Evolutionary conservation across 805 yeast genomes (phyloP).

Genomic region (Cyberlindnera xylosilytica): DNA sequence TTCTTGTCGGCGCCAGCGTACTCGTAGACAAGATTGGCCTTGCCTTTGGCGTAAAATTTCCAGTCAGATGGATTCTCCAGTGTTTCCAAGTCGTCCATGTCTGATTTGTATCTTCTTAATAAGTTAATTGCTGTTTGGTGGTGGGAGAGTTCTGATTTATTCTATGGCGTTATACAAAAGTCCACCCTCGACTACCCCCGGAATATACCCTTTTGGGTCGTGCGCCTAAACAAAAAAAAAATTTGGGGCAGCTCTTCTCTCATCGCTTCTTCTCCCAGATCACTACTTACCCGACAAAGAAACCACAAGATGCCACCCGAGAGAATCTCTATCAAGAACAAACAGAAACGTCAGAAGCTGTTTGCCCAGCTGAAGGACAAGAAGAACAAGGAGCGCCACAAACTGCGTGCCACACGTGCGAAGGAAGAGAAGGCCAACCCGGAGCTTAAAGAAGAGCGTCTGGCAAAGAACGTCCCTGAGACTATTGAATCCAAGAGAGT

Average conservation of each 20-base stretch:
- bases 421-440: slow-evolving; percentile 84
- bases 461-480: slow-evolving; percentile 34
- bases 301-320: slow-evolving; percentile 25
- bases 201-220: slow-evolving; percentile 9
- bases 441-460: slow-evolving; percentile 73
- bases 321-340: slow-evolving; percentile 57
- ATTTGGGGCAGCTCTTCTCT: not conserved
- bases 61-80: slow-evolving; percentile 27
- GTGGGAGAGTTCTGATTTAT: too few species aligned
- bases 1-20: slow-evolving; percentile 36
- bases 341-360: slow-evolving; percentile 74
- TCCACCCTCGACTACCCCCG: too few species aligned
- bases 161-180: too few species aligned
- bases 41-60: slow-evolving; percentile 46
- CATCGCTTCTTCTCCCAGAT: not conserved
- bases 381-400: slow-evolving; percentile 72
- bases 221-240: slow-evolving; percentile 1
- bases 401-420: slow-evolving; percentile 76
- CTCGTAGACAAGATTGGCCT: slow-evolving; percentile 44
- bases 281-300: not conserved
- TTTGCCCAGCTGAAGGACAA: slow-evolving; percentile 73
- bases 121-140: too few species aligned
- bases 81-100: not conserved
- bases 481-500: slow-evolving; percentile 30
- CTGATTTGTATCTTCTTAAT: too few species aligned